Evolutionary conservation across 176 grass and related monocot species (phyloP), one percentile per base, ranked within the genome.

Genomic region (Avena eriantha): DNA sequence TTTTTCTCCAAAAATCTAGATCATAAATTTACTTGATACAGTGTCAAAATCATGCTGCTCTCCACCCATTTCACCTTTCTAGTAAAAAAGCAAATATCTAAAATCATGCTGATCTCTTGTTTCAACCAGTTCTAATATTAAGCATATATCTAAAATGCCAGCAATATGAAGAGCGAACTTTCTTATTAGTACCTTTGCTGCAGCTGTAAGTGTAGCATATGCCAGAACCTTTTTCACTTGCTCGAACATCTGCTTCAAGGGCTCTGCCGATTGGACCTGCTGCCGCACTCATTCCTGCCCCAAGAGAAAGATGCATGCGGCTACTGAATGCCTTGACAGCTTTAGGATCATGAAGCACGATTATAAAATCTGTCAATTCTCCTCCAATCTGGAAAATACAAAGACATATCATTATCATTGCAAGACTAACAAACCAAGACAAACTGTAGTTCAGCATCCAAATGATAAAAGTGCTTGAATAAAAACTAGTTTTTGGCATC

Each of bases 191-290:
- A 98, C 96, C 96, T 98, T 98, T 95, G 86, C 93, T 98, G 83
- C 93, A 95, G 86, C 96, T 98, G 90, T 98, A 95, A 69, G 96
- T 94, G 79, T 98, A 98, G 86, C 96, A 94, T 83, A 93, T 80
- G 45, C 96, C 96, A 75, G 93, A 94, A 59, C 96, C 96, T 80
- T 87, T 98, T 47, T 95, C 90, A 64, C 93, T 89, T 66, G 92
- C 80, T 79, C 96, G 74, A 63, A 98, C 81, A 89, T 98, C 96
- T 79, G 93, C 96, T 90, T 98, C 96, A 78, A 98, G 87, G 18
- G 86, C 96, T 92, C 96, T 95, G 55, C 96, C 96, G 13, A 98
- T 72, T 56, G 96, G 96, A 24, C 93, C 96, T 47, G 90, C 96
- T 34, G 96, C 96, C 51, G 79, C 93, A 84, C 96, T 98, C 77